These are phyloP conservation scores for Ogataea paraovalis DNA, from an alignment of 805 yeast genomes.

Conservation along the genomic window DNA sequence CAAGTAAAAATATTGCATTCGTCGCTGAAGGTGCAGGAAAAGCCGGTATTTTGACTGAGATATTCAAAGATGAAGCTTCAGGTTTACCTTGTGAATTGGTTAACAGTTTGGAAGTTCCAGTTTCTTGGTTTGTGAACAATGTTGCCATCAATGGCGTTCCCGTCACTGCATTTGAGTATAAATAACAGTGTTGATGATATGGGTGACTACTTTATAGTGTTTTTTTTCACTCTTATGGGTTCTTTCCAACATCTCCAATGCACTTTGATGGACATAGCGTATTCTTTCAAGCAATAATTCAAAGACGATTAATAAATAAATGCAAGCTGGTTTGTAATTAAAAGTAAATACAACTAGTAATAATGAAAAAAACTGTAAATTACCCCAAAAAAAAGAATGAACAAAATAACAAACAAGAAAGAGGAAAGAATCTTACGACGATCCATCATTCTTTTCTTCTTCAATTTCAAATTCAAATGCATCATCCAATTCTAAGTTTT, in stretches of 20 bases:
- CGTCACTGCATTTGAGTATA: slow-evolving; percentile 15
- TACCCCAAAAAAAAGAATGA: no score
- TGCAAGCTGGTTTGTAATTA: no score
- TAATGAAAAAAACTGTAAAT: no score
- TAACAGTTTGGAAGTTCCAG: slow-evolving; percentile 53
- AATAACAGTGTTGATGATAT: no score
- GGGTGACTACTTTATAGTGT: background rate
- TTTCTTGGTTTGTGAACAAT: slow-evolving; percentile 79
- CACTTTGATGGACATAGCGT: no score
- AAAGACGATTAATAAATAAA: no score
- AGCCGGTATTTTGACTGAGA: slow-evolving; percentile 64
- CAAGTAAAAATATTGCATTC: slow-evolving; percentile 58
- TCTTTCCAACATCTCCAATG: background rate
- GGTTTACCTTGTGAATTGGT: slow-evolving; percentile 73
- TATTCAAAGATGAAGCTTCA: slow-evolving; percentile 48
- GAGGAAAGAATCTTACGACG: no score
- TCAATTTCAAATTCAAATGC: slow-evolving; percentile 24
- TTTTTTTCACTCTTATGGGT: no score
- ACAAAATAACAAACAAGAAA: background rate
- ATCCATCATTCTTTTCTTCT: slow-evolving; percentile 12
- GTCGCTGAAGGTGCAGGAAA: slow-evolving; percentile 90
- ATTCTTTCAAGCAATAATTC: no score
- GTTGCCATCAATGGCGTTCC: slow-evolving; percentile 67
- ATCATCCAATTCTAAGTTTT: slow-evolving; percentile 25
- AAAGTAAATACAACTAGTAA: no score